A percentile compares a stretch with the other conserved stretches of the same genome.
These are phyloP conservation scores for Eimeria brunetti DNA, from an alignment of 169 alveolate species.

Conservation along the genomic window DNA sequence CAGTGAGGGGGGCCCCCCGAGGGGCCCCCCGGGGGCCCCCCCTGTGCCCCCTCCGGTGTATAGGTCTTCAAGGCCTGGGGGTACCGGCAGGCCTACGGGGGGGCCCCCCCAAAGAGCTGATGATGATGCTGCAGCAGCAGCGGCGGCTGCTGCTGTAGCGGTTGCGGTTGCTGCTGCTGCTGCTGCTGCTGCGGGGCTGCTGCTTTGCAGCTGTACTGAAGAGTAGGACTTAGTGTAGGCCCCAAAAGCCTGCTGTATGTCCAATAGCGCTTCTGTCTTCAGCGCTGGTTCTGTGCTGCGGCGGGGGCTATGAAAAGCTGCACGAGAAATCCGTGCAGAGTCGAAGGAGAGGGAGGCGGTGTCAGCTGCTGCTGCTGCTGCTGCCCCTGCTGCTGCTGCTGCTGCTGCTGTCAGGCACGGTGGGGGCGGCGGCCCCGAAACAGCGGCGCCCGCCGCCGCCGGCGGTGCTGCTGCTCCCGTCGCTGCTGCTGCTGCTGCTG, in stretches of 20 bases:
- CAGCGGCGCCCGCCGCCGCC: too few species aligned
- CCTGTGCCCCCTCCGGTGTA: neutral
- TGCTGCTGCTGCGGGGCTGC: too few species aligned
- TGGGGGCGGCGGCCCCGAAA: too few species aligned
- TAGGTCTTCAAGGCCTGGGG: constrained; percentile 9
- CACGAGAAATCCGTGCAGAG: too few species aligned
- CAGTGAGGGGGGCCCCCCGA: too few species aligned
- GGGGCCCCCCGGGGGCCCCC: neutral
- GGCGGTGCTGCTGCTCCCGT: too few species aligned
- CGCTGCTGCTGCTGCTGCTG: neutral
- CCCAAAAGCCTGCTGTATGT: constrained; percentile 11
- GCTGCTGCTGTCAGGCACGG: too few species aligned
- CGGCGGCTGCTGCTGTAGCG: too few species aligned
- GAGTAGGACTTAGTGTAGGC: constrained; percentile 9
- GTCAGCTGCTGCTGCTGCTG: neutral
- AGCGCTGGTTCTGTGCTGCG: constrained; percentile 14
- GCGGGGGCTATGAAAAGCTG: neutral
- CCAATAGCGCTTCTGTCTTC: neutral
- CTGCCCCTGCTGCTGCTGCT: too few species aligned
- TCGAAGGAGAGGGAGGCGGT: too few species aligned
- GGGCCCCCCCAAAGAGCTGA: neutral
- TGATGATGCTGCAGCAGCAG: too few species aligned
- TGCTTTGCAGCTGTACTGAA: neutral
- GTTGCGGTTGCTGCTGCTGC: too few species aligned
- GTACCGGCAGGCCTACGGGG: neutral